Evolutionary conservation across 441 rosid genomes (phyloP).

Genomic region (Erysimum pusillum): DNA sequence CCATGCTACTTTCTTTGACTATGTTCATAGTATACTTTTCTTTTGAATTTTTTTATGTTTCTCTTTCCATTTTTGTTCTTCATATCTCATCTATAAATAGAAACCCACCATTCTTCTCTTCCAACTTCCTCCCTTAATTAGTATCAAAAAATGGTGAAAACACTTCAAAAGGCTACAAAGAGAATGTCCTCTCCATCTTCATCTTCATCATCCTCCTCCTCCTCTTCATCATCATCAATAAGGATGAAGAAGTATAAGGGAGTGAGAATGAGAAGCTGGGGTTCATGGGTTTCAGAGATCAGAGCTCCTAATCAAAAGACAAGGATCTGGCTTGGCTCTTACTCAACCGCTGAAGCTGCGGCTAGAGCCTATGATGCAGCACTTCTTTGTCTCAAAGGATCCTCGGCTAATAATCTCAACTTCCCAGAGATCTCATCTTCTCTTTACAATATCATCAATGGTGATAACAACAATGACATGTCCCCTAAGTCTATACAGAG

Average conservation of each 20-base stretch:
- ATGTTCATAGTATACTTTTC: slow-evolving; percentile 36
- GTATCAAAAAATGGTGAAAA: slow-evolving; percentile 62
- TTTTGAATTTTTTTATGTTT: slow-evolving; percentile 1
- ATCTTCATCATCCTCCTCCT: slow-evolving; percentile 35
- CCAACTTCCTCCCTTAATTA: slow-evolving; percentile 38
- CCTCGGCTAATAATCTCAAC: slow-evolving; percentile 87
- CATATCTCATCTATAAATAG: slow-evolving; percentile 57
- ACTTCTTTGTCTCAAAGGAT: slow-evolving; percentile 85
- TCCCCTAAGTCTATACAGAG: slow-evolving; percentile 92
- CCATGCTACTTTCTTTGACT: slow-evolving; percentile 54
- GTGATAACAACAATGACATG: slow-evolving; percentile 49
- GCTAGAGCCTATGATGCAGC: slow-evolving; percentile 99
- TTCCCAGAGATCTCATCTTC: slow-evolving; percentile 69
- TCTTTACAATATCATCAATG: slow-evolving; percentile 46
- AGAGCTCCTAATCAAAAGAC: slow-evolving; percentile 95
- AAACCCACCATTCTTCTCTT: slow-evolving; percentile 38
- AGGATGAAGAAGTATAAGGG: slow-evolving; percentile 83
- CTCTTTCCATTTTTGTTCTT: slow-evolving; percentile 41
- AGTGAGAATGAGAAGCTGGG: slow-evolving; percentile 99
- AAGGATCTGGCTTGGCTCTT: slow-evolving; percentile 96
- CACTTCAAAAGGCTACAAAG: slow-evolving; percentile 53
- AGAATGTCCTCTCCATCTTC: slow-evolving; percentile 38
- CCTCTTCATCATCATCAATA: slow-evolving; percentile 45
- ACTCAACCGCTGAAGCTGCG: slow-evolving; percentile 93
- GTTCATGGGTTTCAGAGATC: slow-evolving; percentile 97